Conservation (phyloP, 495 filamentous ascomycete genomes). For the Trichoderma gamsii region DNA sequence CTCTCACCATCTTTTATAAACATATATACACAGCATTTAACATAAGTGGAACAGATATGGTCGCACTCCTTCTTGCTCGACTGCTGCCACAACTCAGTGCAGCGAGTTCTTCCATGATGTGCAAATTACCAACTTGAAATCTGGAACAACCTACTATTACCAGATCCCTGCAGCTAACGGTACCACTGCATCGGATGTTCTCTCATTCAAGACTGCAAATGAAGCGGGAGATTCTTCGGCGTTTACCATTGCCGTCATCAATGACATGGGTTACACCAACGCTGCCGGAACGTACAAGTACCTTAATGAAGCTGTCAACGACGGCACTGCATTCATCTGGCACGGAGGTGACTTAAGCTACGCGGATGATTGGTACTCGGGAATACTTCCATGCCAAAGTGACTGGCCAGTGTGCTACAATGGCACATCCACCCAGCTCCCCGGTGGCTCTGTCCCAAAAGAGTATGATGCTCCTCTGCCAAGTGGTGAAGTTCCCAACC, state of each 20-base stretch:
- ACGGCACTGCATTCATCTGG: constrained; percentile 45
- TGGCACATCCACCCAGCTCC: constrained; percentile 37
- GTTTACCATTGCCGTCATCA: constrained; percentile 36
- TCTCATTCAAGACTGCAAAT: constrained; percentile 39
- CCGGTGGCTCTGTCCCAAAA: constrained; percentile 27
- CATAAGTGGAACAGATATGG: constrained; percentile 32
- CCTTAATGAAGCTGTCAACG: constrained; percentile 31
- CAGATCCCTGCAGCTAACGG: constrained; percentile 39
- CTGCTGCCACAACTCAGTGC: constrained; percentile 43
- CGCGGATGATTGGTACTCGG: constrained; percentile 46
- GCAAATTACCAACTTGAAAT: constrained; percentile 30
- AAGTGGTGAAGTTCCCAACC: constrained; percentile 40
- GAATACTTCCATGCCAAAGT: constrained; percentile 42
- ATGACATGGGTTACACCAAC: constrained; percentile 48
- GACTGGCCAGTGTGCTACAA: constrained; percentile 52
- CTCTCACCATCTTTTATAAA: background rate
- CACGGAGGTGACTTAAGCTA: constrained; percentile 47
- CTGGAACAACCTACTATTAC: constrained; percentile 44
- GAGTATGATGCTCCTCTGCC: constrained; percentile 42
- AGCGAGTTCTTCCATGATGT: constrained; percentile 47
- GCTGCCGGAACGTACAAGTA: constrained; percentile 42
- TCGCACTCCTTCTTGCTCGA: constrained; percentile 47
- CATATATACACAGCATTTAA: background rate
- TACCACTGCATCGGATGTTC: constrained; percentile 35
- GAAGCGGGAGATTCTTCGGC: constrained; percentile 31